Evolutionary conservation across 495 filamentous ascomycete species (phyloP), one percentile per base, ranked within the genome.

Genomic region (Daldinia caldariorum): DNA sequence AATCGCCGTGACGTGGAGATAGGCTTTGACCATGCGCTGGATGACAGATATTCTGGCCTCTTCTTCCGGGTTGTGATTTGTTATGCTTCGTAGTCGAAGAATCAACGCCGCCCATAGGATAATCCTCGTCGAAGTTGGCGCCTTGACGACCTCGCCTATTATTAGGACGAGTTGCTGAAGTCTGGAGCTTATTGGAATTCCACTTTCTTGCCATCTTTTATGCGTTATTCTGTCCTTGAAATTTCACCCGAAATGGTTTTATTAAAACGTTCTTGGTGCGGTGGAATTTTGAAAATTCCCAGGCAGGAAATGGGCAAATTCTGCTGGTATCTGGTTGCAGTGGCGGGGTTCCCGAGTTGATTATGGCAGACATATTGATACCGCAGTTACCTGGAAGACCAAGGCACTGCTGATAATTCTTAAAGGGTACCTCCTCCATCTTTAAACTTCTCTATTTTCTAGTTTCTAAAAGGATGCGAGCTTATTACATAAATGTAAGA

Each of bases 401-500:
- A 9, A 54, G 62, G 18, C 45, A 26, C 31, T 26, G 66, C 58
- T 58, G 31, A 58, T 47, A 57, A 12, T 16, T 63, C 29, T 58
- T 74, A 59, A 70, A 66, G 58, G 35, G 29, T 12, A 55, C 71
- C 66, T 65, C 66, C 66, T 70, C 31, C 69, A 70, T 76, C 63
- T 70, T 72, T 59, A 62, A 74, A 38, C n/a, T 69, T 66, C 62
- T 22, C 51, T 10, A 22, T 29, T 35, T 47, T n/a, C 41, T 45
- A 26, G n/a, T 16, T 55, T 41, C 26, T 72, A 57, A 72, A 72
- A 72, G 65, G 51, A 34, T 31, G 9, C 47, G 35, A 31, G 14
- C 29, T 47, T 54, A 26, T 16, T 26, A 50, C 61, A 38, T 41
- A 45, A n/a, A 8, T 32, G 51, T 53, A 69, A 59, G n/a, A 58